Evolutionary conservation across 2,329 filamentous ascomycete species (phyloP).

Genomic region (Colletotrichum liriopes): DNA sequence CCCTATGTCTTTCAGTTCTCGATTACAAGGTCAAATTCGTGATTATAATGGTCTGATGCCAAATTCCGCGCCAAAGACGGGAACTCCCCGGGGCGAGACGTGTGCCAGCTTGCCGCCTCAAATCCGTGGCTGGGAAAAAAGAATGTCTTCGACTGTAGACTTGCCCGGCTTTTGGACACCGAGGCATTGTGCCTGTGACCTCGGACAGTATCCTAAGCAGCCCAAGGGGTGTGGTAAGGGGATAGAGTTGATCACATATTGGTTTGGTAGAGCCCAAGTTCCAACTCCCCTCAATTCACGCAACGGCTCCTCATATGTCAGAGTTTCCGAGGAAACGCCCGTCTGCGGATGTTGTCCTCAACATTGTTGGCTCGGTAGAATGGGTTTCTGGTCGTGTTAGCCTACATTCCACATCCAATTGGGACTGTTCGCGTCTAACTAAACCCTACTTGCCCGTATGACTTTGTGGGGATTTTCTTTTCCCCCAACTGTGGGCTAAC

Average conservation of each 20-base stretch:
- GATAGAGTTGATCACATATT: not conserved
- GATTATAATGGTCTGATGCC: not conserved
- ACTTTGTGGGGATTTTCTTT: constrained; percentile 22
- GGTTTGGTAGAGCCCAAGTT: not conserved
- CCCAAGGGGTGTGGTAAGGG: not conserved
- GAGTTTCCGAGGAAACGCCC: not conserved
- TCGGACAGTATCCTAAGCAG: not conserved
- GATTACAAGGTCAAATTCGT: not conserved
- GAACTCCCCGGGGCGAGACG: not conserved
- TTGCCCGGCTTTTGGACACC: not conserved
- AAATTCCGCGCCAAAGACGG: not conserved
- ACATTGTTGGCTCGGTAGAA: not conserved
- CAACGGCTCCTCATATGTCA: constrained; percentile 6
- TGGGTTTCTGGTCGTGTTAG: constrained; percentile 1
- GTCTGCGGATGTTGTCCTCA: not conserved
- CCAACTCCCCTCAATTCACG: not conserved
- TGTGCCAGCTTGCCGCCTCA: constrained; percentile 8
- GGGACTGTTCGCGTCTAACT: not conserved
- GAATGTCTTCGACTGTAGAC: not conserved
- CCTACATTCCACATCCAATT: not conserved
- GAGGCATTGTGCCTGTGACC: no score
- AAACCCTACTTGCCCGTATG: not conserved
- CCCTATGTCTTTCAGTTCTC: not conserved
- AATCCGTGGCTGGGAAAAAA: not conserved
- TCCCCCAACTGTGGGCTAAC: constrained; percentile 25